Evolutionary conservation across 306 rosid genomes (phyloP).

Genomic region (Senna siamea): DNA sequence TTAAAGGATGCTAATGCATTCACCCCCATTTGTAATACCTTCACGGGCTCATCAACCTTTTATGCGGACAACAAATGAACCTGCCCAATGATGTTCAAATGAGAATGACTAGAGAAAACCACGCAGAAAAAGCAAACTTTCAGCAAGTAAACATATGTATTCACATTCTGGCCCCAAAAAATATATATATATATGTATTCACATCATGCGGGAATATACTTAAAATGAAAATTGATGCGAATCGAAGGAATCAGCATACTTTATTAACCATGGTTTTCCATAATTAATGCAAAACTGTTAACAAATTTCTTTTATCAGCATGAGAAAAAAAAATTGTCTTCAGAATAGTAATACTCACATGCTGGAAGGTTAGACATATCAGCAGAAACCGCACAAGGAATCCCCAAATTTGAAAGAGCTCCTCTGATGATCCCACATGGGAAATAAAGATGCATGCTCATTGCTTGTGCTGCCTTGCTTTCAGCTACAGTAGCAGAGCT

Average conservation of each 20-base stretch:
- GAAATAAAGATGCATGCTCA: conserved; percentile 93
- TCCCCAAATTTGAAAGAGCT: conserved; percentile 94
- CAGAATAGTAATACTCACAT: conserved; percentile 42
- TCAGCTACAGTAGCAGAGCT: conserved; percentile 55
- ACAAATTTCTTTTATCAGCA: background rate
- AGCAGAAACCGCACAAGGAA: conserved; percentile 94
- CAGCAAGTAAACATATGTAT: too few species aligned
- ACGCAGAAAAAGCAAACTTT: background rate
- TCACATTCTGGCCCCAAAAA: too few species aligned
- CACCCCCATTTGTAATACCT: background rate
- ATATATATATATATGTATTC: too few species aligned
- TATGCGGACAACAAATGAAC: too few species aligned
- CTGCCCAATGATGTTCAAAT: too few species aligned
- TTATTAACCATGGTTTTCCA: background rate
- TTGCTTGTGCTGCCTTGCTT: conserved; percentile 67
- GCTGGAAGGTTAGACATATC: conserved; percentile 91
- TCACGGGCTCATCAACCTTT: background rate
- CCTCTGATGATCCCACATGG: conserved; percentile 97
- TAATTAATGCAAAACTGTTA: background rate
- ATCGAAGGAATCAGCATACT: background rate
- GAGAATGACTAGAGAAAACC: too few species aligned
- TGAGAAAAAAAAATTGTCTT: background rate
- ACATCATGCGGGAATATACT: too few species aligned
- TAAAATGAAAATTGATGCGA: background rate
- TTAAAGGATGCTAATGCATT: background rate